Evolutionary conservation across 2,329 filamentous ascomycete species (phyloP), one percentile per base, ranked within the genome.

Genomic region (Botrytis hyacinthi): DNA sequence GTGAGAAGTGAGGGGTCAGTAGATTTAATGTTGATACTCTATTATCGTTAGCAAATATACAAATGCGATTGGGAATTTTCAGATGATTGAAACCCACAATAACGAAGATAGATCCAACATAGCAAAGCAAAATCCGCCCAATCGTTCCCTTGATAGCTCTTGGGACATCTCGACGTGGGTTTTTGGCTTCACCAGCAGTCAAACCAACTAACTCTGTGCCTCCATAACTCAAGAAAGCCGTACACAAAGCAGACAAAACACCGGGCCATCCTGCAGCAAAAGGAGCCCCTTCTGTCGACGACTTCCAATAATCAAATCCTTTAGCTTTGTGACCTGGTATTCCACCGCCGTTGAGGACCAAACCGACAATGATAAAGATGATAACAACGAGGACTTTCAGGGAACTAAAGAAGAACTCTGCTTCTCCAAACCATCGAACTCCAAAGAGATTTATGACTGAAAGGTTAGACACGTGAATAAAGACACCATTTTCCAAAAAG

Each of bases 91-190:
- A 29, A 57, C 66, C 8, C 42, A 69, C 66, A 74, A 92, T 93
- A 83, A 93, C 93, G 80, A 94, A 88, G 59, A 91, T 91, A 12
- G 87, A 88, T 60, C 91, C 91, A 84, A 97, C 87, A 84, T 97
- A 97, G 84, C 97, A 74, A 22, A 96, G 86, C 10, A 91, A 89
- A 79, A 97, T 97, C 78, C 94, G 91, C 93, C 94, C 97, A 16
- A 69, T n/a, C 32, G 97, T 93, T 81, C 97, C 94, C 83, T 95
- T 96, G 78, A 96, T 90, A 16, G 94, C 94, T 29, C 81, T 79
- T 0, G 85, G 85, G 2, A 86, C 84, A 20, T 84, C 84, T 51
- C 81, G 81, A 42, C 80, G 78, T 0, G 85, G 85, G 75, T 87
- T 86, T 40, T 84, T 83, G 22, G 85, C 86, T 76, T 88, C 87